A percentile compares a stretch with the other conserved stretches of the same genome.
phyloP scores from a whole-genome alignment of 768 basidiomycete species.

The Pulveroboletus ravenelii region DNA sequence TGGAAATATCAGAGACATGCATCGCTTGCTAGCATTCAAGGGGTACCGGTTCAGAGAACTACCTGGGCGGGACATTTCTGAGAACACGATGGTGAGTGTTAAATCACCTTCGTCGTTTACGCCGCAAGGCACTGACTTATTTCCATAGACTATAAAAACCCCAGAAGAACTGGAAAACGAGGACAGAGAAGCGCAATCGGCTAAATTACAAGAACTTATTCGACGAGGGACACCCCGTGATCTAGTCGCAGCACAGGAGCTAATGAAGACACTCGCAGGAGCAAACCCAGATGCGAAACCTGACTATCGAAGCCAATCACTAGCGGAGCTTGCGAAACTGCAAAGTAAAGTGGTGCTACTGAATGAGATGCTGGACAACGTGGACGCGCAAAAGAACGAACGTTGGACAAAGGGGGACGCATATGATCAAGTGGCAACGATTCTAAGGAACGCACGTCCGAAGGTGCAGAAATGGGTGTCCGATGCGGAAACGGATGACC shows the following conservation, averaged over 20 bases:
- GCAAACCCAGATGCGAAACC: constrained; percentile 94
- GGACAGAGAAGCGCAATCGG: constrained; percentile 90
- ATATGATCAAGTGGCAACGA: constrained; percentile 91
- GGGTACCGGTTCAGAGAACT: constrained; percentile 75
- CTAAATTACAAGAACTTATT: constrained; percentile 98
- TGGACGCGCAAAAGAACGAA: constrained; percentile 67
- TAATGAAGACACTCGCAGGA: constrained; percentile 94
- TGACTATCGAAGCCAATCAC: constrained; percentile 86
- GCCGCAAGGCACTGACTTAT: neutral
- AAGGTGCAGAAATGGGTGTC: constrained; percentile 98
- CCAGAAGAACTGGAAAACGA: constrained; percentile 96
- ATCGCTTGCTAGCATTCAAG: constrained; percentile 88
- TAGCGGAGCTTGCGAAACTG: constrained; percentile 88
- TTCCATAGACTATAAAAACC: constrained; percentile 75
- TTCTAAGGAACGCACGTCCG: constrained; percentile 78
- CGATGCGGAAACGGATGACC: constrained; percentile 84
- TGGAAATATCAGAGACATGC: constrained; percentile 97
- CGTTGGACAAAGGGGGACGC: constrained; percentile 84
- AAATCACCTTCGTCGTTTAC: neutral
- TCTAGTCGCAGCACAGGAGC: constrained; percentile 90
- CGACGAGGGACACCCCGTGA: constrained; percentile 94
- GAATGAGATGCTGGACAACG: constrained; percentile 96
- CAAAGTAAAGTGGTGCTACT: constrained; percentile 94
- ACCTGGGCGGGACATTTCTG: constrained; percentile 14
- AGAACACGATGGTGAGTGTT: constrained; percentile 21